A percentile compares a stretch with the other conserved stretches of the same genome.
Evolutionary conservation across 805 yeast genomes (phyloP).

Genomic region (Dipodascus albidus): DNA sequence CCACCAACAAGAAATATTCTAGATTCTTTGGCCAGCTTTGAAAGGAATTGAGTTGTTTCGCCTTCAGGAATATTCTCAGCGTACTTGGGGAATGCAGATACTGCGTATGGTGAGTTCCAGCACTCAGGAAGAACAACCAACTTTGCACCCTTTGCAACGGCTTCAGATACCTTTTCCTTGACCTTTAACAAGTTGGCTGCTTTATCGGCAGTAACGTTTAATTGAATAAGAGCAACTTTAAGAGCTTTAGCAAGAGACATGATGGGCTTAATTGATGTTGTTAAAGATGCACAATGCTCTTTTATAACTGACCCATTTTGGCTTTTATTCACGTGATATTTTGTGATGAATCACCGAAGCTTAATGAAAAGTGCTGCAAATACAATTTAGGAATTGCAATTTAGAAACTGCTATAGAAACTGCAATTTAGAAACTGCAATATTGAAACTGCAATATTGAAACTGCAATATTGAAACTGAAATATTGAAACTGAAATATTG

Average conservation of each 20-base stretch:
- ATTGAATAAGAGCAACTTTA: conserved; percentile 76
- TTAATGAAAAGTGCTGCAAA: too few species aligned
- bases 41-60: conserved; percentile 44
- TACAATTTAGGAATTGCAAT: too few species aligned
- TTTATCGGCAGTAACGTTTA: conserved; percentile 74
- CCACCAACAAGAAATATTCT: conserved; percentile 74
- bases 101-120: conserved; percentile 92
- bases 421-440: too few species aligned
- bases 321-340: too few species aligned
- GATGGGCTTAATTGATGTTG: not conserved
- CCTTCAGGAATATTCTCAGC: conserved; percentile 81
- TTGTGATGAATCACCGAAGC: too few species aligned
- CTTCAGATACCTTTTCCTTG: conserved; percentile 48
- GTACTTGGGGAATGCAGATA: conserved; percentile 72
- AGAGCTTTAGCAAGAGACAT: conserved; percentile 38
- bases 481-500: too few species aligned
- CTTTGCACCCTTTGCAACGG: conserved; percentile 54
- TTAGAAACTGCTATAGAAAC: too few species aligned
- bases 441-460: too few species aligned
- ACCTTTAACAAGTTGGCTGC: conserved; percentile 64
- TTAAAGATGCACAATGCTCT: too few species aligned
- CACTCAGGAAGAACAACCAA: conserved; percentile 88
- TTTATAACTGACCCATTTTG: too few species aligned
- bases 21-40: conserved; percentile 54
- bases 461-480: too few species aligned